Conservation (phyloP, 163 green algal genomes). For the Chlamydomonas reinhardtii region DNA sequence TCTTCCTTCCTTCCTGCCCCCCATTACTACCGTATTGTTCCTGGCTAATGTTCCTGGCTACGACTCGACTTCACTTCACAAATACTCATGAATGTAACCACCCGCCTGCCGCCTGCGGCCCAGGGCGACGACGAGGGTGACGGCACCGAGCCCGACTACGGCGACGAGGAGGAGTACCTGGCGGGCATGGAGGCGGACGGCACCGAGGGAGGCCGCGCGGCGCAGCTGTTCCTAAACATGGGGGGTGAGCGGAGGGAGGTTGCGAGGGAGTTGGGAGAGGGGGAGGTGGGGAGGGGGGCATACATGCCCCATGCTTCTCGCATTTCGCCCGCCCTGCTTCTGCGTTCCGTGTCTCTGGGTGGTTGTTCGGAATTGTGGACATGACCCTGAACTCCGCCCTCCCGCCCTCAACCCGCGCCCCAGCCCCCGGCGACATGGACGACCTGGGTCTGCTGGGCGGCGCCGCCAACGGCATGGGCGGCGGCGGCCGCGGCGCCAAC, state of each 20-base stretch:
- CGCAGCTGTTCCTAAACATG: background rate
- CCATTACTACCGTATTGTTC: too few species aligned
- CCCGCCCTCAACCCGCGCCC: background rate
- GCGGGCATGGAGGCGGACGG: background rate
- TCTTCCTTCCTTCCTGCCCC: too few species aligned
- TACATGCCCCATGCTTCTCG: background rate
- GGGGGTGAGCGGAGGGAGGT: background rate
- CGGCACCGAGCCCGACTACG: conserved; percentile 2
- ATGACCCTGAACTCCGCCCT: too few species aligned
- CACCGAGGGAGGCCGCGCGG: background rate
- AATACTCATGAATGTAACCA: too few species aligned
- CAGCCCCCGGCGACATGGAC: conserved; percentile 21
- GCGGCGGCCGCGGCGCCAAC: background rate
- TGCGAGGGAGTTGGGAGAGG: too few species aligned
- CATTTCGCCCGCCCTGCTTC: too few species aligned
- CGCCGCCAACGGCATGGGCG: background rate
- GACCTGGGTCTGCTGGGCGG: background rate
- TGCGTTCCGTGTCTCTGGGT: too few species aligned
- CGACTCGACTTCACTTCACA: too few species aligned
- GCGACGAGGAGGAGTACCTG: conserved; percentile 39
- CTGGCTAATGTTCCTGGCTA: too few species aligned
- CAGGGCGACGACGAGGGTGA: conserved; percentile 17
- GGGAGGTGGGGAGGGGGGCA: too few species aligned
- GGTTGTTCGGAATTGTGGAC: too few species aligned
- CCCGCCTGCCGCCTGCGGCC: too few species aligned